These are phyloP conservation scores for Vaccinium darrowii DNA, from an alignment of 148 eudicot genomes.

Conservation along the genomic window DNA sequence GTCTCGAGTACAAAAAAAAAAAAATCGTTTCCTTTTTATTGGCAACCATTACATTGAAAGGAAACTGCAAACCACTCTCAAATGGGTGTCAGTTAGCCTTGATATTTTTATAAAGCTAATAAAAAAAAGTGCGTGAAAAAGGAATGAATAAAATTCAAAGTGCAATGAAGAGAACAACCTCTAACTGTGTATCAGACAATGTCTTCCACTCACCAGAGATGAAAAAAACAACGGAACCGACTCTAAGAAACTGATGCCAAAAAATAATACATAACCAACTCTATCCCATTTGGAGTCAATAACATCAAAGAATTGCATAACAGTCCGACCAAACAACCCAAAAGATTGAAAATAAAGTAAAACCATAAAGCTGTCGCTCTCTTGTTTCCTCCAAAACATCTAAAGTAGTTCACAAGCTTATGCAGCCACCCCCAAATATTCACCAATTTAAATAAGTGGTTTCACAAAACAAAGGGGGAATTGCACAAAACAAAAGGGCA, in stretches of 20 bases:
- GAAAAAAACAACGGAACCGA: not conserved
- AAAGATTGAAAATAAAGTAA: not conserved
- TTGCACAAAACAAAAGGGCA: not conserved
- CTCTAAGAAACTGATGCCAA: not conserved
- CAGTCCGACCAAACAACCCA: not conserved
- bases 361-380: not conserved
- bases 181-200: not conserved
- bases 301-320: not conserved
- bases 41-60: not conserved
- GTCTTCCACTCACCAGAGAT: not conserved
- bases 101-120: not conserved
- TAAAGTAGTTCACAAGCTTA: not conserved
- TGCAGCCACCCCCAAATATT: not conserved
- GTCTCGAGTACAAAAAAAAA: not conserved
- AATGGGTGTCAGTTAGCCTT: not conserved
- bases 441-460: not conserved
- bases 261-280: not conserved
- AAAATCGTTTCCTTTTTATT: not conserved
- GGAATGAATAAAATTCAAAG: not conserved
- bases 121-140: not conserved
- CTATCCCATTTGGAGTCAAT: not conserved
- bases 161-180: not conserved
- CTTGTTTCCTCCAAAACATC: not conserved
- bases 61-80: not conserved
- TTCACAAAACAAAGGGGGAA: not conserved